A percentile compares a stretch with the other conserved stretches of the same genome.
phyloP scores from a whole-genome alignment of 192 early-diverging fungal species.

The Haplosporangium gracile region DNA sequence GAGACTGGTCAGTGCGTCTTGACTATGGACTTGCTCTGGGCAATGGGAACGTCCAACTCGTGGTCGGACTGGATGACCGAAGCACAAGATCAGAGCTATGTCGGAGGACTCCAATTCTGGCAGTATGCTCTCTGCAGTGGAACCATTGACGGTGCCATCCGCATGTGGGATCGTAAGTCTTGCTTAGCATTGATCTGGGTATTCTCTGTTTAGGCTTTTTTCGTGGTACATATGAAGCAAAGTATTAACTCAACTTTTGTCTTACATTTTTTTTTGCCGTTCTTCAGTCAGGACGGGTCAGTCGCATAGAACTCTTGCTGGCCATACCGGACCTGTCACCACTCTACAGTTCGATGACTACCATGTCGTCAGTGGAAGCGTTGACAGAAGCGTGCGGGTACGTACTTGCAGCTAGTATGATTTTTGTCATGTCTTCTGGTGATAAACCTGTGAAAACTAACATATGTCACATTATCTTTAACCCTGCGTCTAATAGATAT shows the following conservation, averaged over 20 bases:
- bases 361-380: conserved; percentile 78
- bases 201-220: not conserved
- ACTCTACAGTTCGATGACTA: conserved; percentile 77
- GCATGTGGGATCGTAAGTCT: conserved; percentile 83
- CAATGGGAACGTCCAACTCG: conserved; percentile 54
- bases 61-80: conserved; percentile 51
- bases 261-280: not conserved
- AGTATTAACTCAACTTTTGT: not conserved
- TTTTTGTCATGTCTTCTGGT: not conserved
- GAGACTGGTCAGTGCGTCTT: conserved; percentile 73
- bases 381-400: conserved; percentile 75
- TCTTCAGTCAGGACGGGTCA: conserved; percentile 75
- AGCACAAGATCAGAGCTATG: conserved; percentile 58
- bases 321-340: conserved; percentile 73
- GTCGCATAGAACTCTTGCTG: conserved; percentile 75
- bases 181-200: not conserved
- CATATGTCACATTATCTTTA: not conserved
- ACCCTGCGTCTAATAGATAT: conserved; percentile 57
- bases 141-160: conserved; percentile 78
- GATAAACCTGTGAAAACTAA: not conserved
- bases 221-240: not conserved
- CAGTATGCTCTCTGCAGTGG: conserved; percentile 81
- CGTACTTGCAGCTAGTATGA: not conserved
- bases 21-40: conserved; percentile 80
- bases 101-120: conserved; percentile 83